Base-by-base conservation (phyloP, 2,329 filamentous ascomycete genomes). In the Harringtonia lauricola region DNA sequence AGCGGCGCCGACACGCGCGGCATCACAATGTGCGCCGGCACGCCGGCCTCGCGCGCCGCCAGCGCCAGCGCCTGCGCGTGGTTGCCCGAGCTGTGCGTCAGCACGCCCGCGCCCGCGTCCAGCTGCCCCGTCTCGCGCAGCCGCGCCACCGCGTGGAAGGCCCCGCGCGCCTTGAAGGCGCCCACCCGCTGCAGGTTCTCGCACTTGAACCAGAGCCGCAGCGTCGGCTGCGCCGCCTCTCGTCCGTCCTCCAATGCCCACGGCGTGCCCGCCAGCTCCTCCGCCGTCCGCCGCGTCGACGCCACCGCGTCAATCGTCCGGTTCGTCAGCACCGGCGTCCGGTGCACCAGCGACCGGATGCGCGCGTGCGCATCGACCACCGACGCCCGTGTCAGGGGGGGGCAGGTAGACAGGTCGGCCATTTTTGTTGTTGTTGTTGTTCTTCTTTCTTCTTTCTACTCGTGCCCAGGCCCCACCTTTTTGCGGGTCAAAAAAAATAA, bases 21-120 rank as follows among this genome's bases (percentile, higher is more conserved):
- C 90, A 96, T 96, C 47, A 96, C 81, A 57, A 96, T 89, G 65
- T 90, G 78, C 0, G 87, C 86, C 12, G 83, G 81, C 49, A 95
- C 80, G 42, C 70, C 66, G 57, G 83, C 77, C 31, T 81, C 81
- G 17, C 70, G 71, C 2, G 90, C 88, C 0, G 90, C 90, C 41
- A 95, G 81, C 2, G 90, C 79, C 45, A 96, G 79, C 2, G 92
- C 90, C 68, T 95, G 88, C 0, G 90, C 90, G 59, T 96, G 92
- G 64, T 96, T 96, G 47, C 90, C 88, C 58, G 82, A 88, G 59
- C 85, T 92, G 66, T 95, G 89, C 52, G 90, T 95, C 12, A 88
- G 80, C 8, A 95, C 88, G 1, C 89, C 89, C 57, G 69, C 78
- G 55, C 65, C 66, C 53, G 64, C 63, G 0, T 83, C 72, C 3